Evolutionary conservation across 2,329 filamentous ascomycete species (phyloP).

Genomic region (Claviceps paspali): DNA sequence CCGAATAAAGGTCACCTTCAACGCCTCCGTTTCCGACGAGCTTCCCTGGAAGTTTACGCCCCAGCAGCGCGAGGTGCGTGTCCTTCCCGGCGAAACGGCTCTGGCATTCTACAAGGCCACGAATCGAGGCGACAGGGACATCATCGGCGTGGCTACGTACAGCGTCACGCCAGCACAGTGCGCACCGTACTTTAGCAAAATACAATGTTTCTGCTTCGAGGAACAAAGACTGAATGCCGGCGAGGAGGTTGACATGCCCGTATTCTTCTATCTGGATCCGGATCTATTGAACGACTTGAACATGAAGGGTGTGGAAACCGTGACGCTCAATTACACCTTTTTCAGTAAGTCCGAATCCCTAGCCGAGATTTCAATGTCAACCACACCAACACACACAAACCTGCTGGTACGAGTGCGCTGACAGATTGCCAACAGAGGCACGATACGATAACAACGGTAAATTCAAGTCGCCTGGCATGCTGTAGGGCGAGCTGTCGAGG

Average conservation of each 20-base stretch:
- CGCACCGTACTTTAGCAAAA: slow-evolving; percentile 97
- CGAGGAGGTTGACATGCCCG: slow-evolving; percentile 98
- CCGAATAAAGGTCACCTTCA: slow-evolving; percentile 90
- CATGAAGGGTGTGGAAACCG: slow-evolving; percentile 88
- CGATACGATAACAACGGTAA: slow-evolving; percentile 31
- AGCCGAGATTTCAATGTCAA: too few species aligned
- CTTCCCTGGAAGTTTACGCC: slow-evolving; percentile 95
- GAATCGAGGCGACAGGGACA: slow-evolving; percentile 78
- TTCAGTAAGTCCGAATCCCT: slow-evolving; percentile 57
- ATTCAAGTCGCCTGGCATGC: slow-evolving; percentile 21
- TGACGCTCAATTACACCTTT: slow-evolving; percentile 94
- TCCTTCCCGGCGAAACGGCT: slow-evolving; percentile 90
- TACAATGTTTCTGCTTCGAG: slow-evolving; percentile 98
- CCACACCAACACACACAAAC: too few species aligned
- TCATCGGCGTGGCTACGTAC: slow-evolving; percentile 96
- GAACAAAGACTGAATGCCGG: slow-evolving; percentile 87
- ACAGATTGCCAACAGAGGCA: slow-evolving; percentile 19
- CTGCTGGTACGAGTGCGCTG: neutral
- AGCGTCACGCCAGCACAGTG: slow-evolving; percentile 93
- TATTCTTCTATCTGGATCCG: slow-evolving; percentile 97
- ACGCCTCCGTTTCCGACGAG: slow-evolving; percentile 84
- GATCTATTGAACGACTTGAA: slow-evolving; percentile 84
- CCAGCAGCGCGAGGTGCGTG: slow-evolving; percentile 90
- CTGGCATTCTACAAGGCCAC: slow-evolving; percentile 96
- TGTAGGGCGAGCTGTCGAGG: too few species aligned